Evolutionary conservation across 805 yeast genomes (phyloP).

Genomic region (Ogataea nitratoaversa): DNA sequence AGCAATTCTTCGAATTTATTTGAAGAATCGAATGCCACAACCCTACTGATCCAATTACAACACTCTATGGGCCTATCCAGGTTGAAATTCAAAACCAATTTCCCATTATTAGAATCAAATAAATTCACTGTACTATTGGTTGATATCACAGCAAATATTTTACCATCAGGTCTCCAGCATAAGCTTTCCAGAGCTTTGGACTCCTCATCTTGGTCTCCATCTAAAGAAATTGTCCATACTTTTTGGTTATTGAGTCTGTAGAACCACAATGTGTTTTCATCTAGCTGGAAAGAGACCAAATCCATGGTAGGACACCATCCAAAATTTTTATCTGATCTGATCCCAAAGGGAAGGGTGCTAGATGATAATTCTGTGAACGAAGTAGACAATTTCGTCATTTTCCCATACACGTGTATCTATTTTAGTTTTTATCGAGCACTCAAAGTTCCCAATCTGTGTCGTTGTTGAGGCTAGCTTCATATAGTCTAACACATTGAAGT

Average conservation of each 20-base stretch:
- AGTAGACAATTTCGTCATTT: neutral
- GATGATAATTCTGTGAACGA: neutral
- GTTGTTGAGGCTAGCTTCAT: too few relatives aligned
- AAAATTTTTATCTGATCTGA: slow-evolving; percentile 17
- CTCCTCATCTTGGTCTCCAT: slow-evolving; percentile 12
- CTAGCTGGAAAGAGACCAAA: slow-evolving; percentile 26
- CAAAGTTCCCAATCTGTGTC: too few relatives aligned
- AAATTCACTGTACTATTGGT: slow-evolving; percentile 20
- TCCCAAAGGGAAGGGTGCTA: slow-evolving; percentile 15
- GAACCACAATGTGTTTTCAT: slow-evolving; percentile 26
- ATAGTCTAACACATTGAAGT: too few relatives aligned
- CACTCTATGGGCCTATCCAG: slow-evolving; percentile 11
- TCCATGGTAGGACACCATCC: slow-evolving; percentile 35
- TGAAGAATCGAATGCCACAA: slow-evolving; percentile 5
- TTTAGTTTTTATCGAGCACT: too few relatives aligned
- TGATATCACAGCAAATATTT: slow-evolving; percentile 26
- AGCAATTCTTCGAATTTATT: slow-evolving; percentile 16
- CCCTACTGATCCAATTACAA: slow-evolving; percentile 21
- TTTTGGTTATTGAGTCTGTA: slow-evolving; percentile 30
- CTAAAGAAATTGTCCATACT: slow-evolving; percentile 30
- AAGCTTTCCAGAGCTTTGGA: slow-evolving; percentile 11
- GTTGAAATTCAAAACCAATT: slow-evolving; percentile 18
- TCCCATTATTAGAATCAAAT: slow-evolving; percentile 29
- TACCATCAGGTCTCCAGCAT: slow-evolving; percentile 32
- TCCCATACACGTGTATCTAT: too few relatives aligned